phyloP scores from a whole-genome alignment of 139 green algal species.

The Micractinium conductrix region DNA sequence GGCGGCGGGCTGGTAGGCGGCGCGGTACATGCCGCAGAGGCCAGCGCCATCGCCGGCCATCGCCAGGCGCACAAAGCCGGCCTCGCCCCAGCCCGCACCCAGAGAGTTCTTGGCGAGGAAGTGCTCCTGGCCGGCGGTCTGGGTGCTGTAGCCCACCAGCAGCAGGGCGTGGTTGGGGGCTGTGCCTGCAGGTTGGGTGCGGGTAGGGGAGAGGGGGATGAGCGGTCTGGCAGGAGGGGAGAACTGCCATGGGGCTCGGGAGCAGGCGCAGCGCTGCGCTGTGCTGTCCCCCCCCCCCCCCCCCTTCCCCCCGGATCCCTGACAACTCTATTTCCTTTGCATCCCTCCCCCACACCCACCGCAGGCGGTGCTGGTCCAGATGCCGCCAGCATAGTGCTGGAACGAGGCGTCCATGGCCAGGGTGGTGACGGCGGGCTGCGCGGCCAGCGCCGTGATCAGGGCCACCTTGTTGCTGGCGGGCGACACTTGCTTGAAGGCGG shows the following conservation, averaged over 20 bases:
- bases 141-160: slow-evolving; percentile 5
- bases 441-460: background rate
- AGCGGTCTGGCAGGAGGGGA: background rate
- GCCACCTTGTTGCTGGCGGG: background rate
- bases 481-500: background rate
- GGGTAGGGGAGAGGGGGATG: background rate
- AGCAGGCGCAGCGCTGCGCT: no score
- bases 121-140: background rate
- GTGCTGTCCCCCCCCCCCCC: background rate
- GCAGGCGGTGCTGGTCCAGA: background rate
- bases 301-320: background rate
- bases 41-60: background rate
- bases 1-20: background rate
- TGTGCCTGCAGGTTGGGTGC: background rate
- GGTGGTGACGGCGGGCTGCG: slow-evolving; percentile 6
- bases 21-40: slow-evolving; percentile 6
- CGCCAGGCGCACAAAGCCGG: slow-evolving; percentile 9
- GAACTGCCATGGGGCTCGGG: background rate
- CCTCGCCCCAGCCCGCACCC: slow-evolving; percentile 14
- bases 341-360: no score
- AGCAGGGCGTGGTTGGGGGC: slow-evolving; percentile 2
- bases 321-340: no score
- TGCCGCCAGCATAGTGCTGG: slow-evolving; percentile 26
- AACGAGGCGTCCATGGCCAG: slow-evolving; percentile 14
- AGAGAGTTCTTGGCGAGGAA: background rate